A percentile compares a stretch with the other conserved stretches of the same genome.
These are phyloP conservation scores for Penicillium sp. DNA, from an alignment of 2,329 filamentous ascomycete species.

Conservation along the genomic window DNA sequence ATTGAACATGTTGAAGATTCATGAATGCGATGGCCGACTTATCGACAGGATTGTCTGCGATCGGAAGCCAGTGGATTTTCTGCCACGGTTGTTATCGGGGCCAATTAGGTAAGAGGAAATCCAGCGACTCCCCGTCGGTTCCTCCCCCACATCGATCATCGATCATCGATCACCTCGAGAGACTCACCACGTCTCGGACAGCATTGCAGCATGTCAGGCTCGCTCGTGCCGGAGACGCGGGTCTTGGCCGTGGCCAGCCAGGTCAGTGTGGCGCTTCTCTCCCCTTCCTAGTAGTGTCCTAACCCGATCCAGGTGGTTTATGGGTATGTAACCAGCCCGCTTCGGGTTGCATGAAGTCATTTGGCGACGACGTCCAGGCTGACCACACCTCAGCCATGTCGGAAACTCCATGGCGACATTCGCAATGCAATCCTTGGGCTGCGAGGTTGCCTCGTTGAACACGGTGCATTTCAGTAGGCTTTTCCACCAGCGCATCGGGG, in stretches of 20 bases:
- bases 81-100: not conserved
- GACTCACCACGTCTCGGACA: no score
- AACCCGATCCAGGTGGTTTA: constrained; percentile 33
- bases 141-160: constrained; percentile 14
- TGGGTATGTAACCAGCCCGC: constrained; percentile 26
- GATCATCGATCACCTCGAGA: no score
- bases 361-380: constrained; percentile 13
- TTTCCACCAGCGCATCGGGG: constrained; percentile 12
- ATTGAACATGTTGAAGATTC: no score
- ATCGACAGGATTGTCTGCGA: not conserved
- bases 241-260: constrained; percentile 91
- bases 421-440: constrained; percentile 88
- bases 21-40: no score
- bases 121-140: constrained; percentile 7
- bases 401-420: constrained; percentile 97
- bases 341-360: constrained; percentile 5
- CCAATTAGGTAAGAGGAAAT: constrained; percentile 23
- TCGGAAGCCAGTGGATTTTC: no score
- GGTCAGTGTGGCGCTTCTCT: constrained; percentile 54
- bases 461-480: constrained; percentile 97
- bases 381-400: constrained; percentile 67
- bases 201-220: constrained; percentile 35
- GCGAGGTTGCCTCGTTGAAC: constrained; percentile 89
- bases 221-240: constrained; percentile 57
- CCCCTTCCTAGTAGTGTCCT: constrained; percentile 36